These are phyloP conservation scores for Falciphora oryzae DNA, from an alignment of 2,329 filamentous ascomycete genomes.

Conservation along the genomic window DNA sequence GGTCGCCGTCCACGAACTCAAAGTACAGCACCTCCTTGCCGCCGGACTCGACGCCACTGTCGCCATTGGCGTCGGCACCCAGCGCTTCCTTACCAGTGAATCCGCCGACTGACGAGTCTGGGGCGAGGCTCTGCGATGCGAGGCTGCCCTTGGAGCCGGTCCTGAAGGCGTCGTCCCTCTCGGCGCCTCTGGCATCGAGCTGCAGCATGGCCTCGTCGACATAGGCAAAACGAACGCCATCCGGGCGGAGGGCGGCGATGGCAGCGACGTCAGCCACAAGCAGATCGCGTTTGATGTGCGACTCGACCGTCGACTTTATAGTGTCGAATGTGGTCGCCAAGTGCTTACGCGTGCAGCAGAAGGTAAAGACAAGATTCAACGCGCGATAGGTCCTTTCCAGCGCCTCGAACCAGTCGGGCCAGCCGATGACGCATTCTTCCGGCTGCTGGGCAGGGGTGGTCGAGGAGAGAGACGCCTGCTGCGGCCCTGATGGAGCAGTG, in stretches of 20 bases:
- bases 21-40: slow-evolving; percentile 74
- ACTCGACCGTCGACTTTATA: slow-evolving; percentile 77
- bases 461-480: not conserved
- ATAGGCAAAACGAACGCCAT: slow-evolving; percentile 76
- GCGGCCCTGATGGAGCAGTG: too few species aligned
- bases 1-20: slow-evolving; percentile 85
- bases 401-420: slow-evolving; percentile 69
- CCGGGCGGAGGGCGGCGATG: slow-evolving; percentile 71
- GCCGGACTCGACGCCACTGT: slow-evolving; percentile 23
- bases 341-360: slow-evolving; percentile 89
- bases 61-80: slow-evolving; percentile 17
- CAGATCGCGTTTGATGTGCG: slow-evolving; percentile 67
- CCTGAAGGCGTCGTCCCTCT: slow-evolving; percentile 59
- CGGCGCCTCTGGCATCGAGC: slow-evolving; percentile 67
- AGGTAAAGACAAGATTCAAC: slow-evolving; percentile 88
- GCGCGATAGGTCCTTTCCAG: slow-evolving; percentile 76
- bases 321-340: slow-evolving; percentile 88
- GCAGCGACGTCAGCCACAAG: slow-evolving; percentile 73
- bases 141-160: slow-evolving; percentile 47
- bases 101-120: slow-evolving; percentile 52
- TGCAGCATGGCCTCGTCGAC: slow-evolving; percentile 80
- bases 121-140: slow-evolving; percentile 41
- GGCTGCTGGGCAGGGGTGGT: slow-evolving; percentile 14
- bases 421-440: slow-evolving; percentile 41
- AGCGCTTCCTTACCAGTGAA: slow-evolving; percentile 44